phyloP scores from a whole-genome alignment of 257 asterid genomes.

The Paulownia fortunei region DNA sequence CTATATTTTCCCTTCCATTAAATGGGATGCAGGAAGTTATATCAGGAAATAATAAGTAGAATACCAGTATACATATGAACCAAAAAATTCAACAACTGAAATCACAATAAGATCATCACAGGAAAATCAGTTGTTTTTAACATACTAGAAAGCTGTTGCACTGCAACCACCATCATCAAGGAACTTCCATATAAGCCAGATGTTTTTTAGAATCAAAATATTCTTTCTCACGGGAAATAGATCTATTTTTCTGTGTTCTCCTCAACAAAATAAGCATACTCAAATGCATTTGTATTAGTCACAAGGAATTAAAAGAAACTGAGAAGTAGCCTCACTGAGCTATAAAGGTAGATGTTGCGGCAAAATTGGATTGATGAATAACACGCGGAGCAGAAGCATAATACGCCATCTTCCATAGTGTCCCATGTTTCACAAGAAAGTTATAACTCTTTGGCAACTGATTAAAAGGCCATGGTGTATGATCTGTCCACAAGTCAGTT shows the following conservation, averaged over 20 bases:
- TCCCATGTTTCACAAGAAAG: conserved; percentile 93
- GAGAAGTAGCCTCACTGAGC: conserved; percentile 72
- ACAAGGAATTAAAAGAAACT: not conserved
- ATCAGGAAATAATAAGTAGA: not conserved
- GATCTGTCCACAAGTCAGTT: conserved; percentile 97
- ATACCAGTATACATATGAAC: too few relatives aligned
- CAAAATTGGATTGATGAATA: conserved; percentile 91
- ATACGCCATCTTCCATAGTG: conserved; percentile 91
- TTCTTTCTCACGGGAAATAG: too few relatives aligned
- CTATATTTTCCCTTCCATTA: not conserved
- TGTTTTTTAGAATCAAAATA: not conserved
- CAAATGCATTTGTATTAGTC: not conserved
- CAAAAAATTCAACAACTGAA: too few relatives aligned
- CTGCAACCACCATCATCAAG: not conserved
- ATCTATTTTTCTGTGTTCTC: too few relatives aligned
- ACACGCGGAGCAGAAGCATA: conserved; percentile 91
- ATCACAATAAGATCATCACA: conserved; percentile 11
- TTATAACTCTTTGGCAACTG: conserved; percentile 95
- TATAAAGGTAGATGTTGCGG: conserved; percentile 93
- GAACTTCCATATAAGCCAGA: not conserved
- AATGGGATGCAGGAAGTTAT: not conserved
- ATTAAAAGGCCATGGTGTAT: conserved; percentile 99
- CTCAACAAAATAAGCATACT: not conserved
- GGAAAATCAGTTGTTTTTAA: not conserved
- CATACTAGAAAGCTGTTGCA: not conserved